Base-by-base conservation (phyloP, 306 rosid genomes). In the Acacia acuminata region DNA sequence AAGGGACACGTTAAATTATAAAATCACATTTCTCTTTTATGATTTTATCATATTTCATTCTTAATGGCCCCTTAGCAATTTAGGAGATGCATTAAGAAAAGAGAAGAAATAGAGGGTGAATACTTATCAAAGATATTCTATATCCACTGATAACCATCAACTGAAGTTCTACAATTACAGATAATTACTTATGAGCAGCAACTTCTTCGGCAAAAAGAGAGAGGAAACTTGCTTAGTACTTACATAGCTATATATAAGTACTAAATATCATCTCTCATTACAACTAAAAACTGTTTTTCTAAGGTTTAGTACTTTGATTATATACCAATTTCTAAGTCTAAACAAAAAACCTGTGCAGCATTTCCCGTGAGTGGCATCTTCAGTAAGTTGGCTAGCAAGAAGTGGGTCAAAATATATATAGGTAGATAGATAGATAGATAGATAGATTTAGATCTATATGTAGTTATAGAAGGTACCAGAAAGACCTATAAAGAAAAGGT, bases 351-450 rank as follows among this genome's bases (percentile, higher is more conserved):
- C 60, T 72, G 24, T 44, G 9, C 58, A 51, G 81, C 80, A 32
- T 78, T 73, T 20, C 72, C 42, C 8, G 61, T 65, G 40, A 77
- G 20, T 22, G 40, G 71, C 72, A 36, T 72, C 34, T 44, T 47
- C 47, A 42, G 65, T 40, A 88, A 5, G 38, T 63, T 1, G 74
- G 85, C 80, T 81, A 79, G n/a, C 76, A n/a, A 70, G 84, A 83
- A 78, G 48, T 4, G 64, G 63, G 76, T 38, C 22, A 69, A 73
- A 48, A 79, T 22, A 60, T 24, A 25, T 40, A 55, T 25, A 4
- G 45, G 9, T 43, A 47, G 51, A 47, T 13, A 47, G 51, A 47
- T 9, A 10, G 13, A 44, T 44, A 44, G 47, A 43, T 44, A 44
- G 45, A 43, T 48, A 47, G 2, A 56, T 56, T 17, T 55, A 55